These are phyloP conservation scores for Triticum timopheevii DNA, from an alignment of 176 grass and related monocot species.

Conservation along the genomic window DNA sequence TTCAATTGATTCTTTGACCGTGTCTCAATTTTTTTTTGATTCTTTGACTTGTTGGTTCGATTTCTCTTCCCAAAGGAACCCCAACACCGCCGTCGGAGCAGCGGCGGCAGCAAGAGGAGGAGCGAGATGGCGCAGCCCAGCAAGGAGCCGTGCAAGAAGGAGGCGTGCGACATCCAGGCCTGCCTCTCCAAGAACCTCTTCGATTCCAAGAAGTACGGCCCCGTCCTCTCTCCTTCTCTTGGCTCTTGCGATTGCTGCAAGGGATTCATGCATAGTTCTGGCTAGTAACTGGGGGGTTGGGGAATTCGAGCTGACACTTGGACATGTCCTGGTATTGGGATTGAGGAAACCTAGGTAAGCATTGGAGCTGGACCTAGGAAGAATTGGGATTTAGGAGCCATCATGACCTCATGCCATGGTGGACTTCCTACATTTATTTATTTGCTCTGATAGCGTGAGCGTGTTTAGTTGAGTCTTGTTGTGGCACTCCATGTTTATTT, in stretches of 20 bases:
- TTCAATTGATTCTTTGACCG: no score
- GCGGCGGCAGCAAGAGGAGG: background rate
- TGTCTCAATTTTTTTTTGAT: no score
- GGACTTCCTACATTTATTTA: background rate
- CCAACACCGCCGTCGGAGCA: background rate
- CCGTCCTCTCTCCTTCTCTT: background rate
- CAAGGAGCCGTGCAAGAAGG: conserved; percentile 96
- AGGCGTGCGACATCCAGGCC: conserved; percentile 87
- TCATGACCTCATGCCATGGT: background rate
- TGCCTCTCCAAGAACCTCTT: conserved; percentile 95
- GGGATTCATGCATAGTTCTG: background rate
- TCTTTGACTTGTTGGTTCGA: no score
- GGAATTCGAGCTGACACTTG: background rate
- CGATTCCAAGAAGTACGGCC: conserved; percentile 59
- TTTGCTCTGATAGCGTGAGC: background rate
- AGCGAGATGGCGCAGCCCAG: conserved; percentile 58
- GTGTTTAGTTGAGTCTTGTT: background rate
- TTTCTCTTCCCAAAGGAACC: no score
- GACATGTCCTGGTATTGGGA: background rate
- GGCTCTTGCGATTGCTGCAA: background rate
- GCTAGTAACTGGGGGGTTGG: background rate
- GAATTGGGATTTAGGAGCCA: background rate
- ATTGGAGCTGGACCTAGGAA: background rate
- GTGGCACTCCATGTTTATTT: background rate
- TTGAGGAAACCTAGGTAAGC: background rate